A percentile compares a stretch with the other conserved stretches of the same genome.
Conservation (phyloP, 2,329 filamentous ascomycete genomes). For the Scytalidium lignicola region DNA sequence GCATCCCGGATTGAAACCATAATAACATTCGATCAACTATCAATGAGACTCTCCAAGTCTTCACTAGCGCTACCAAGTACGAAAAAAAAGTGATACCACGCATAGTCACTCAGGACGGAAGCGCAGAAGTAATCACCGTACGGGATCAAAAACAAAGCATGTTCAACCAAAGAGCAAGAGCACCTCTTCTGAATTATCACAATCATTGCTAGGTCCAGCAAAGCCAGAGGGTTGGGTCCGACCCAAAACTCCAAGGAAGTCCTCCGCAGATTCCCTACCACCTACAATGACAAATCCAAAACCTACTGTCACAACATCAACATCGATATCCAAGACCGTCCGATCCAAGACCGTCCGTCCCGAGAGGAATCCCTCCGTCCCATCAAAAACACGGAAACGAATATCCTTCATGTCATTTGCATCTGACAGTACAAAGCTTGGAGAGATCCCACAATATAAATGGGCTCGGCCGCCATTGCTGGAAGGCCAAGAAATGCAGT, state of each 20-base stretch:
- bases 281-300: too few species aligned
- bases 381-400: conserved; percentile 10
- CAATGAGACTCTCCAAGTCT: conserved; percentile 28
- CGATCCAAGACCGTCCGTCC: too few species aligned
- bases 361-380: background rate
- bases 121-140: background rate
- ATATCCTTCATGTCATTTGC: conserved; percentile 32
- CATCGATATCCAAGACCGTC: too few species aligned
- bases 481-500: conserved; percentile 4
- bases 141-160: conserved; percentile 2
- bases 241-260: conserved; percentile 14
- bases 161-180: conserved; percentile 12
- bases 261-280: conserved; percentile 3
- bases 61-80: conserved; percentile 3
- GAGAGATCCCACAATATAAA: conserved; percentile 33
- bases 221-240: conserved; percentile 20
- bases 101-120: conserved; percentile 5
- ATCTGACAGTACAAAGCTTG: conserved; percentile 40
- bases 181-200: conserved; percentile 10
- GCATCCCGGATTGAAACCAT: conserved; percentile 44
- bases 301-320: too few species aligned
- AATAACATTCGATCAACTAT: conserved; percentile 43
- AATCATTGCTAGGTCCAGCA: conserved; percentile 16
- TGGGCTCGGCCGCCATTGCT: conserved; percentile 8
- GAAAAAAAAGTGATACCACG: conserved; percentile 1